phyloP scores from a whole-genome alignment of 306 rosid species.

The Trichosanthes cucumerina region DNA sequence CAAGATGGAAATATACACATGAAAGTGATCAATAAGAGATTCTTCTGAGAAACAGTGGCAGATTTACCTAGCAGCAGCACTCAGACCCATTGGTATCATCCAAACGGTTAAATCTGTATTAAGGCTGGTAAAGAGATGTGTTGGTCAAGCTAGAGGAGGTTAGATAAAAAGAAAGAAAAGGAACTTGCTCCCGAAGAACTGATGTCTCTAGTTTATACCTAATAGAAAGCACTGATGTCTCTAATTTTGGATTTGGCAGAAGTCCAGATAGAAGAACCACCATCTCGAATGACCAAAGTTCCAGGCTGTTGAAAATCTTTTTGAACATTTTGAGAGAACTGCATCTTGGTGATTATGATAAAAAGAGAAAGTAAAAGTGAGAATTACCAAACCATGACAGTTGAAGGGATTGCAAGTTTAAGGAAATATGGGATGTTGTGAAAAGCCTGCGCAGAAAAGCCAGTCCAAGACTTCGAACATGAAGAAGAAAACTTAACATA shows the following conservation, averaged over 20 bases:
- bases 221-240: constrained; percentile 58
- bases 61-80: constrained; percentile 60
- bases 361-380: neutral
- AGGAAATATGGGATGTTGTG: constrained; percentile 30
- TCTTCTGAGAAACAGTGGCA: neutral
- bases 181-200: neutral
- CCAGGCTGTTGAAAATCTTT: constrained; percentile 34
- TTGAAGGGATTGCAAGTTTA: constrained; percentile 52
- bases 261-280: constrained; percentile 57
- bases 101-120: constrained; percentile 48
- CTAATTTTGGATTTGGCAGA: constrained; percentile 56
- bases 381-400: constrained; percentile 68
- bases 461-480: constrained; percentile 56
- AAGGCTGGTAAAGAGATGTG: constrained; percentile 29
- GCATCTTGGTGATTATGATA: neutral
- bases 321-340: neutral
- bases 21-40: neutral
- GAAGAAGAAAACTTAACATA: constrained; percentile 47
- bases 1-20: neutral
- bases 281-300: constrained; percentile 56
- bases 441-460: constrained; percentile 49
- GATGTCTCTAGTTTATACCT: constrained; percentile 24
- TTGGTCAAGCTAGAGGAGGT: neutral
- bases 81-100: constrained; percentile 68
- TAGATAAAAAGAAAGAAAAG: neutral